Conservation (phyloP, 1,284 basidiomycete species). For the Vanrija sp. region DNA sequence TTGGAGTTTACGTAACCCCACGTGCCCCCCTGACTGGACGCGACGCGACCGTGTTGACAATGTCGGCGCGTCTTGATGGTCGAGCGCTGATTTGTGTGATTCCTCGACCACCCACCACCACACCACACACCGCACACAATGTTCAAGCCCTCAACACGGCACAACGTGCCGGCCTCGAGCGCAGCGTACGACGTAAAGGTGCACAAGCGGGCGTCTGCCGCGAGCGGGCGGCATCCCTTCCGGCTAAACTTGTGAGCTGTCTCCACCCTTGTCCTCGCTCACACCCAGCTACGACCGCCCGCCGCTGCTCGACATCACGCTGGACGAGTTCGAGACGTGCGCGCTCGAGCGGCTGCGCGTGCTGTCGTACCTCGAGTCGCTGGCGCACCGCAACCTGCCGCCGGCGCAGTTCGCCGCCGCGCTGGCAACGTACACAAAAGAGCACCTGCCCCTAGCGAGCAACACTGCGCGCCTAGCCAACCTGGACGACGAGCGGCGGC, state of each 20-base stretch:
- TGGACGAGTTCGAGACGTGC: slow-evolving; percentile 93
- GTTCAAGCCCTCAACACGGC: slow-evolving; percentile 39
- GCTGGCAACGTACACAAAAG: slow-evolving; percentile 39
- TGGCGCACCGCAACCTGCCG: slow-evolving; percentile 48
- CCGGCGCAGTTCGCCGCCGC: slow-evolving; percentile 34
- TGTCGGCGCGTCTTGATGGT: neutral
- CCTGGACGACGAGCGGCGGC: slow-evolving; percentile 65
- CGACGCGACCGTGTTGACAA: neutral
- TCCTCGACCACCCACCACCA: neutral
- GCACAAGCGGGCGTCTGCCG: slow-evolving; percentile 29
- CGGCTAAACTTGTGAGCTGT: slow-evolving; percentile 73
- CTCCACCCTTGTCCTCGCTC: neutral
- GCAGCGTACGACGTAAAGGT: slow-evolving; percentile 36
- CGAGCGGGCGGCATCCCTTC: slow-evolving; percentile 55
- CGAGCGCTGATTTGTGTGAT: neutral
- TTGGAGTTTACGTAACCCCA: too few species aligned
- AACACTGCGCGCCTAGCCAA: slow-evolving; percentile 57
- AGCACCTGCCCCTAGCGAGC: slow-evolving; percentile 57
- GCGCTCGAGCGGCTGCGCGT: slow-evolving; percentile 81
- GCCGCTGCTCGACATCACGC: slow-evolving; percentile 81
- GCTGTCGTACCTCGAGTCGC: slow-evolving; percentile 90
- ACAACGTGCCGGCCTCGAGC: slow-evolving; percentile 18
- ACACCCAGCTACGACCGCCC: slow-evolving; percentile 72
- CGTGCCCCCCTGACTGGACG: neutral
- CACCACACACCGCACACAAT: slow-evolving; percentile 16